phyloP scores from a whole-genome alignment of 2,329 filamentous ascomycete species.

The Lecanicillium sp. region DNA sequence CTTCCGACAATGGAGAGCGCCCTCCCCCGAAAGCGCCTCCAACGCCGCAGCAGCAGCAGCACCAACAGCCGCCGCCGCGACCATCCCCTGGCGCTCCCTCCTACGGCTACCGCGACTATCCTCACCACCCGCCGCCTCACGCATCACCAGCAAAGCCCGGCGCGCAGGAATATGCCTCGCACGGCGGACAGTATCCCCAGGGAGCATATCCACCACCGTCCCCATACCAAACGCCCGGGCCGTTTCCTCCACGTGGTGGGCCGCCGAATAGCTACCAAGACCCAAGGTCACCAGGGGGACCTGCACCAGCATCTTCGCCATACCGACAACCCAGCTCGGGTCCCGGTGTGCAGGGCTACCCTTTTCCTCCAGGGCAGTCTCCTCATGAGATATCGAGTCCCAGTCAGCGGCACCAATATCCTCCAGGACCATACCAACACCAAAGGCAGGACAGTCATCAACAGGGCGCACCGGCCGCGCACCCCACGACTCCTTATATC shows the following conservation, averaged over 20 bases:
- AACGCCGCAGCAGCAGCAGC: constrained; percentile 9
- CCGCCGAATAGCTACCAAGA: constrained; percentile 37
- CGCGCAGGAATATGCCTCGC: constrained; percentile 35
- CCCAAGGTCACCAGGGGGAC: constrained; percentile 41
- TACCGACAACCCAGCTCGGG: constrained; percentile 36
- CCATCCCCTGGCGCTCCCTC: constrained; percentile 32
- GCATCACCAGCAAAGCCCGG: constrained; percentile 39
- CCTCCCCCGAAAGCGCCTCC: constrained; percentile 24
- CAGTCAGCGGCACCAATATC: constrained; percentile 44
- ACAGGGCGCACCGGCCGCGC: constrained; percentile 22
- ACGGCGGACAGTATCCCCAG: constrained; percentile 17
- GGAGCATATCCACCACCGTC: constrained; percentile 29
- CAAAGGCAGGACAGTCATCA: constrained; percentile 39
- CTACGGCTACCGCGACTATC: constrained; percentile 45
- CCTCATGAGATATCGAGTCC: constrained; percentile 40
- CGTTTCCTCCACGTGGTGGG: constrained; percentile 35
- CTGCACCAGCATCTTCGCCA: constrained; percentile 35
- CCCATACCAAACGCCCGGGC: constrained; percentile 29
- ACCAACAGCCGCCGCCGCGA: constrained; percentile 19
- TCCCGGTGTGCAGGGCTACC: constrained; percentile 36
- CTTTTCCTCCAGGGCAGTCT: constrained; percentile 38
- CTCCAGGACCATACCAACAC: constrained; percentile 33
- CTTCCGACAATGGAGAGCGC: constrained; percentile 37
- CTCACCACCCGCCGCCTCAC: constrained; percentile 36
- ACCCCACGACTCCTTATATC: constrained; percentile 31